These are phyloP conservation scores for Candida piceae DNA, from an alignment of 805 yeast species.

Conservation along the genomic window DNA sequence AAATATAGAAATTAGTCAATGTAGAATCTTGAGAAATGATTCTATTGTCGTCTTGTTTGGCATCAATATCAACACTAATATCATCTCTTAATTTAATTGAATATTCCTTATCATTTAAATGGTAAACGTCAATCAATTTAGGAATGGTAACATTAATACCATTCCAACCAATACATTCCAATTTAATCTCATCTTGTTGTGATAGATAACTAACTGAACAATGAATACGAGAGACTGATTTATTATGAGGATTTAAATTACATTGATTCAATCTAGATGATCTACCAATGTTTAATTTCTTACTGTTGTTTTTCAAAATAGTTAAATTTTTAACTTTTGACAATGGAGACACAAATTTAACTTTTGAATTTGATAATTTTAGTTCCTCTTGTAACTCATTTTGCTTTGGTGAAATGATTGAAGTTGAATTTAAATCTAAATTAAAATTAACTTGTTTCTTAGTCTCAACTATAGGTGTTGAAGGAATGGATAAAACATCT, in stretches of 20 bases:
- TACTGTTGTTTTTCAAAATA: constrained; percentile 33
- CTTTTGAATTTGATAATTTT: too few species aligned
- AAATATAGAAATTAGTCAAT: constrained; percentile 51
- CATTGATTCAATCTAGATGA: constrained; percentile 58
- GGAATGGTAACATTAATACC: constrained; percentile 72
- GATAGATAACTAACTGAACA: constrained; percentile 43
- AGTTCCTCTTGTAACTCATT: too few species aligned
- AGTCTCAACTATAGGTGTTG: not conserved
- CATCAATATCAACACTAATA: constrained; percentile 1
- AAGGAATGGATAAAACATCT: not conserved
- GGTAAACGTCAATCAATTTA: constrained; percentile 27
- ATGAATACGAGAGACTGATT: constrained; percentile 65
- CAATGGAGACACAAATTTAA: constrained; percentile 32
- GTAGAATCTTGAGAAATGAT: constrained; percentile 37
- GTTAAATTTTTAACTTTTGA: constrained; percentile 34
- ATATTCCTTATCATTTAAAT: constrained; percentile 15
- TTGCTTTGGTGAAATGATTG: constrained; percentile 30
- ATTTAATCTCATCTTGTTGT: constrained; percentile 35
- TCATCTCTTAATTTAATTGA: constrained; percentile 11
- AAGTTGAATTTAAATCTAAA: constrained; percentile 22
- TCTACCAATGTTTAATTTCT: constrained; percentile 53
- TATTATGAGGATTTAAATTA: constrained; percentile 42
- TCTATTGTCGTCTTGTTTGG: constrained; percentile 15
- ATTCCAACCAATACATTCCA: constrained; percentile 78
- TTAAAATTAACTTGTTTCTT: constrained; percentile 10